These are phyloP conservation scores for Giardia muris DNA, from an alignment of 208 protist species.

Conservation along the genomic window DNA sequence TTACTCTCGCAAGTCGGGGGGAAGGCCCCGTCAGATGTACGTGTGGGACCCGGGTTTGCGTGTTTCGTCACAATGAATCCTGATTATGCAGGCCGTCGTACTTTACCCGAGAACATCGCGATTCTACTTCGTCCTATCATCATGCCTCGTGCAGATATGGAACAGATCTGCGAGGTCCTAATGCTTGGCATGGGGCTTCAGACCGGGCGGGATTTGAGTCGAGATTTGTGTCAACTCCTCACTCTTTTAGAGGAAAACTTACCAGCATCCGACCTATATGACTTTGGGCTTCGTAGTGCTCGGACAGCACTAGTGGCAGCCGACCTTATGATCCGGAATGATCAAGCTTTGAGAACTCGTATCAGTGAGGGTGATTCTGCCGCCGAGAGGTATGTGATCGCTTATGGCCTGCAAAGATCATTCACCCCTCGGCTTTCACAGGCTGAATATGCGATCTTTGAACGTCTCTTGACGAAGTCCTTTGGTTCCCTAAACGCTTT, in stretches of 20 bases:
- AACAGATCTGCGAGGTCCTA: constrained; percentile 93
- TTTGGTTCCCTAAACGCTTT: not conserved
- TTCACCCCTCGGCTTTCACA: not conserved
- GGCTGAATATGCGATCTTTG: not conserved
- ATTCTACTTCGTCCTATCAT: constrained; percentile 87
- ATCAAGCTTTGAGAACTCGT: not conserved
- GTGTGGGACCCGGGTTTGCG: constrained; percentile 74
- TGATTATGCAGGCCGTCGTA: constrained; percentile 86
- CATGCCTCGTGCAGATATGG: constrained; percentile 91
- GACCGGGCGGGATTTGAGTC: constrained; percentile 58
- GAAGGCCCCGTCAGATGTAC: constrained; percentile 50
- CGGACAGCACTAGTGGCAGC: not conserved
- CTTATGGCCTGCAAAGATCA: not conserved
- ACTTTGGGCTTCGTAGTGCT: not conserved
- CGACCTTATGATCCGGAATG: not conserved
- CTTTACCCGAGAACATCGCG: constrained; percentile 92
- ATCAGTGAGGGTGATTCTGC: not conserved
- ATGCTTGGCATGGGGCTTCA: constrained; percentile 69
- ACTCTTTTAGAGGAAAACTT: not conserved
- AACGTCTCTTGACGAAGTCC: not conserved
- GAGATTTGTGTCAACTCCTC: not conserved
- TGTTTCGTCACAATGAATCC: constrained; percentile 99
- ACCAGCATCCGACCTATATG: no score
- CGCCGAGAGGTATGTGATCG: not conserved
- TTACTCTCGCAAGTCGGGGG: constrained; percentile 66